These are phyloP conservation scores for Circinella umbellata DNA, from an alignment of 371 early-diverging fungal species.

Conservation along the genomic window DNA sequence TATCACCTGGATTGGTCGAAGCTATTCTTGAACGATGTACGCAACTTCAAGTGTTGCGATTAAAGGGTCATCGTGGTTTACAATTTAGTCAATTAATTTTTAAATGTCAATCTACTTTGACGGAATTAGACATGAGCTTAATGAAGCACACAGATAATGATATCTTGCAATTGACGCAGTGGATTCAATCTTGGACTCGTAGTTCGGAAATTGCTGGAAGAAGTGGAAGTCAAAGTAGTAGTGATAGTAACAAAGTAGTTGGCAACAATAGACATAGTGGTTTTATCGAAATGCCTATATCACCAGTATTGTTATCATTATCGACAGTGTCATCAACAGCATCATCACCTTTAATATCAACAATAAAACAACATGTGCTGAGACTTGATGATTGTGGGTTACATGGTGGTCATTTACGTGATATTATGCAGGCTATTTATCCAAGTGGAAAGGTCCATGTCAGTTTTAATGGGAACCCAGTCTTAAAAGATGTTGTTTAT, in stretches of 20 bases:
- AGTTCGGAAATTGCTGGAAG: background rate
- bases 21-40: slow-evolving; percentile 28
- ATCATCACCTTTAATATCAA: too few species aligned
- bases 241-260: background rate
- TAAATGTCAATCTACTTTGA: background rate
- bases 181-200: background rate
- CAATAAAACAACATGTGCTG: slow-evolving; percentile 24
- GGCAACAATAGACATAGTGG: too few species aligned
- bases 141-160: slow-evolving; percentile 1
- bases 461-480: slow-evolving; percentile 36
- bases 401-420: slow-evolving; percentile 36
- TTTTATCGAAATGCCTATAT: too few species aligned
- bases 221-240: background rate
- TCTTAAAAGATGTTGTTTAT: slow-evolving; percentile 39
- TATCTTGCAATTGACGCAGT: slow-evolving; percentile 1
- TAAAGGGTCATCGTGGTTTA: slow-evolving; percentile 7
- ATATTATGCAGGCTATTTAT: slow-evolving; percentile 32
- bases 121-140: background rate
- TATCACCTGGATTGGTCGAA: slow-evolving; percentile 27
- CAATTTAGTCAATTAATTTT: background rate
- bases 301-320: too few species aligned
- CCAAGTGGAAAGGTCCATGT: slow-evolving; percentile 42
- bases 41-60: slow-evolving; percentile 21
- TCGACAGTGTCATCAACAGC: too few species aligned
- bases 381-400: slow-evolving; percentile 32